phyloP scores from a whole-genome alignment of 2,329 filamentous ascomycete genomes.

The Diplocarpon rosae region DNA sequence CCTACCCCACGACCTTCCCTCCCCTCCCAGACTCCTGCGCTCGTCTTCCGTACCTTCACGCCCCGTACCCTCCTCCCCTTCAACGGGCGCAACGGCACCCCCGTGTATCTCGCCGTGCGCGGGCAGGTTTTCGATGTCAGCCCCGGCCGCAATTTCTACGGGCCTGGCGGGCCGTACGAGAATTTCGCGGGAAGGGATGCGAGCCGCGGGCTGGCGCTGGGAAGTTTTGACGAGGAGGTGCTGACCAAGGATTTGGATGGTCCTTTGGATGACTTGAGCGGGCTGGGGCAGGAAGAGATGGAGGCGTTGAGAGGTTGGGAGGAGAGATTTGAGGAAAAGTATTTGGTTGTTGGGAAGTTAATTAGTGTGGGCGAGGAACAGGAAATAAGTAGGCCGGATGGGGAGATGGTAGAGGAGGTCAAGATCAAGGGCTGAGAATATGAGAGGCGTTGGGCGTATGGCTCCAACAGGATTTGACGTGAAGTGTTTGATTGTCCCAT shows the following conservation, averaged over 20 bases:
- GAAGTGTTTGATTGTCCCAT: too few relatives aligned
- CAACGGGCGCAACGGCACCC: slow-evolving; percentile 62
- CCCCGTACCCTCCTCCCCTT: slow-evolving; percentile 73
- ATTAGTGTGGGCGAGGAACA: slow-evolving; percentile 52
- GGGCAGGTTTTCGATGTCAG: slow-evolving; percentile 88
- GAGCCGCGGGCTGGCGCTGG: slow-evolving; percentile 73
- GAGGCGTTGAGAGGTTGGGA: slow-evolving; percentile 87
- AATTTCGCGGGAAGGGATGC: slow-evolving; percentile 96
- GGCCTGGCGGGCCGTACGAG: slow-evolving; percentile 85
- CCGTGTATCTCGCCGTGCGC: slow-evolving; percentile 84
- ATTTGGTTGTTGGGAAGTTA: slow-evolving; percentile 82
- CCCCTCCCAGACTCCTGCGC: slow-evolving; percentile 41
- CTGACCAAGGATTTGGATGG: slow-evolving; percentile 82
- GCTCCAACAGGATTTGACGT: too few relatives aligned
- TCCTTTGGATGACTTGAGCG: slow-evolving; percentile 65
- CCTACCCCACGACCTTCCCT: slow-evolving; percentile 32
- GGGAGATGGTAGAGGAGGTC: slow-evolving; percentile 16
- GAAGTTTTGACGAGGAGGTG: slow-evolving; percentile 93
- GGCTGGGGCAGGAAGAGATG: slow-evolving; percentile 62
- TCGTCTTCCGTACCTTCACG: slow-evolving; percentile 60
- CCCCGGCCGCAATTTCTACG: slow-evolving; percentile 84
- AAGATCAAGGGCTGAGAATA: too few relatives aligned
- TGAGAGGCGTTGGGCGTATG: too few relatives aligned
- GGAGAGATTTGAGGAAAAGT: slow-evolving; percentile 87
- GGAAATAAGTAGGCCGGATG: slow-evolving; percentile 23